These are phyloP conservation scores for Leishmania gerbilli DNA, from an alignment of 208 protist species.

Conservation along the genomic window DNA sequence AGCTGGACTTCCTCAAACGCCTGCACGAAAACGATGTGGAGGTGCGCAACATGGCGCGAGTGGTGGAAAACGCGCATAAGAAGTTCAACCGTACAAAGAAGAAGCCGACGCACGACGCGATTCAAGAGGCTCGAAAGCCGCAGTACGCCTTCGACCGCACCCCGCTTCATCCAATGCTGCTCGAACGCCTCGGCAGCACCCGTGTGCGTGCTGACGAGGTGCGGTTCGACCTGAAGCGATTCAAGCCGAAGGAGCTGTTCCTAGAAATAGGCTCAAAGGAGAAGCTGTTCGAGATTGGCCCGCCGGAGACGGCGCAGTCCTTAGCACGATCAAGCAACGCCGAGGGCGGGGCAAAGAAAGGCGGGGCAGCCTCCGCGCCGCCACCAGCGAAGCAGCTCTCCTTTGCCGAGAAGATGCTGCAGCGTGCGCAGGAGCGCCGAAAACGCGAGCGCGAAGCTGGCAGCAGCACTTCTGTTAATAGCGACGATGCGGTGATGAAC, in stretches of 20 bases:
- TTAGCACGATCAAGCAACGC: slow-evolving; percentile 19
- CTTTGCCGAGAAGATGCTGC: slow-evolving; percentile 80
- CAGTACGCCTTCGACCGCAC: slow-evolving; percentile 81
- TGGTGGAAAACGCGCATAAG: slow-evolving; percentile 87
- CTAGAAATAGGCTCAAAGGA: slow-evolving; percentile 82
- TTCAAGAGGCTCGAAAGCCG: slow-evolving; percentile 78
- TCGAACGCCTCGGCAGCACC: slow-evolving; percentile 56
- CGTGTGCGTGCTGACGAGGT: slow-evolving; percentile 68
- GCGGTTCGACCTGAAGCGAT: slow-evolving; percentile 71
- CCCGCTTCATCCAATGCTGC: slow-evolving; percentile 84
- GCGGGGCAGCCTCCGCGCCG: not conserved
- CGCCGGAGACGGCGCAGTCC: slow-evolving; percentile 67
- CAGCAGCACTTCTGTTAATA: slow-evolving; percentile 1
- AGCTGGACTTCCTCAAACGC: slow-evolving; percentile 82
- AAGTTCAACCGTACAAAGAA: slow-evolving; percentile 91
- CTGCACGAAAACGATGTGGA: slow-evolving; percentile 72
- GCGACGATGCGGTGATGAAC: slow-evolving; percentile 34
- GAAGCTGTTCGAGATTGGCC: slow-evolving; percentile 71
- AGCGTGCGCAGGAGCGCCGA: slow-evolving; percentile 83
- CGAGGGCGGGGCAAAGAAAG: slow-evolving; percentile 2
- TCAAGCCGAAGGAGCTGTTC: slow-evolving; percentile 86
- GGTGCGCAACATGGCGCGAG: slow-evolving; percentile 76
- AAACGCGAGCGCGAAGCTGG: slow-evolving; percentile 53
- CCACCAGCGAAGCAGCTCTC: slow-evolving; percentile 50
- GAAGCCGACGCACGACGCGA: slow-evolving; percentile 88